Conservation (phyloP, 768 basidiomycete species). For the Serendipita vermifera region DNA sequence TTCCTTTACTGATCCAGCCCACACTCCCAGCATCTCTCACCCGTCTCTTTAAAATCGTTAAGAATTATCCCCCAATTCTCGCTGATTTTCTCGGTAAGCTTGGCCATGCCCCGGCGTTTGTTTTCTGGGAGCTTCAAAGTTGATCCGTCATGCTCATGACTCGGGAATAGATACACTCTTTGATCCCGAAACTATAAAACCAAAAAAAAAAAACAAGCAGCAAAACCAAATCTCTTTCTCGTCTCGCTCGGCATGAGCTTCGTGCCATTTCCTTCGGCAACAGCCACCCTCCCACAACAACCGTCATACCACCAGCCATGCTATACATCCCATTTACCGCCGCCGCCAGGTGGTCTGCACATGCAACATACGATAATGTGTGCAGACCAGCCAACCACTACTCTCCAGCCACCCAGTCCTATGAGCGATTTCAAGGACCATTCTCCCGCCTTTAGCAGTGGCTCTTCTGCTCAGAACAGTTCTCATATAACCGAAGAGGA, state of each 20-base stretch:
- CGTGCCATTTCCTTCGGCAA: not conserved
- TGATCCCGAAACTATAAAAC: no score
- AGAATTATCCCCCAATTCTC: no score
- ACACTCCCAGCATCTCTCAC: no score
- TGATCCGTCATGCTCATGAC: no score
- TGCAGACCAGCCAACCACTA: slow-evolving; percentile 2
- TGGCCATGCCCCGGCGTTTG: no score
- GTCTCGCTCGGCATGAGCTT: not conserved
- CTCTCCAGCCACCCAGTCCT: not conserved
- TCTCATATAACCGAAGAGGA: not conserved
- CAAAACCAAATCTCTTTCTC: not conserved
- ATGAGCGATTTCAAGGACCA: not conserved
- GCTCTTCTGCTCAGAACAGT: slow-evolving; percentile 1
- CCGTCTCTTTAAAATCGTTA: no score
- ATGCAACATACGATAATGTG: slow-evolving; percentile 6
- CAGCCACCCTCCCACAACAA: not conserved
- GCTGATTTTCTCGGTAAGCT: not conserved
- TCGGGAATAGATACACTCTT: no score
- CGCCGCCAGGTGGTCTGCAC: slow-evolving; percentile 7
- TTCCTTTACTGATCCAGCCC: not conserved
- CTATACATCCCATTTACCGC: no score
- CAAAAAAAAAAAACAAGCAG: no score
- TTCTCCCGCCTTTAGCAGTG: slow-evolving; percentile 1
- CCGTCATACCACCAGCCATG: no score
- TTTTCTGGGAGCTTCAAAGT: no score